These are phyloP conservation scores for Fomitopsis serialis DNA, from an alignment of 768 basidiomycete species.

Conservation along the genomic window DNA sequence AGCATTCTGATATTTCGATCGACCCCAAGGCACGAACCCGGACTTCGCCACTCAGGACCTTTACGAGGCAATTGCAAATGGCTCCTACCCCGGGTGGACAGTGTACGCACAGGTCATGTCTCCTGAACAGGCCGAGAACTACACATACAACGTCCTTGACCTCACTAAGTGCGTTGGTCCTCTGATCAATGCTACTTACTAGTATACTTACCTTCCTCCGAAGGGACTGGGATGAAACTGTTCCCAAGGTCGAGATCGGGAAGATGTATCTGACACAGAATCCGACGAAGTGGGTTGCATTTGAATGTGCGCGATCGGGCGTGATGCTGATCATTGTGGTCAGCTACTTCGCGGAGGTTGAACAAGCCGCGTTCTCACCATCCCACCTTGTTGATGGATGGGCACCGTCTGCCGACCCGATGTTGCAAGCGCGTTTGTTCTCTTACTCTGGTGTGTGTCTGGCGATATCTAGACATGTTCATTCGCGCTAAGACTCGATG, in stretches of 20 bases:
- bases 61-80: slow-evolving; percentile 48
- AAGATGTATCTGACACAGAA: slow-evolving; percentile 34
- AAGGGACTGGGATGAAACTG: slow-evolving; percentile 31
- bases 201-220: background rate
- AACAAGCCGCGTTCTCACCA: slow-evolving; percentile 44
- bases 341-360: slow-evolving; percentile 33
- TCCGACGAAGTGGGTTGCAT: slow-evolving; percentile 19
- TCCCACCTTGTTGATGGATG: slow-evolving; percentile 42
- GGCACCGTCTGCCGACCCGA: slow-evolving; percentile 52
- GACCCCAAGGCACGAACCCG: slow-evolving; percentile 22
- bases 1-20: background rate
- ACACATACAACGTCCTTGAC: slow-evolving; percentile 46
- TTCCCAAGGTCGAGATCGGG: slow-evolving; percentile 31
- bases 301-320: background rate
- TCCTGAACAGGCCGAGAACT: slow-evolving; percentile 44
- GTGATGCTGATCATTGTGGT: background rate
- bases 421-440: slow-evolving; percentile 53
- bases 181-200: background rate
- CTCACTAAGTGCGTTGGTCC: slow-evolving; percentile 35
- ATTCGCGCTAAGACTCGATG: background rate
- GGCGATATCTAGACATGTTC: background rate
- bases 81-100: slow-evolving; percentile 51
- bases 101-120: slow-evolving; percentile 53
- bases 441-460: slow-evolving; percentile 41
- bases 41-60: slow-evolving; percentile 55